Percentiles rank a stretch among this genome's conserved stretches.
Conservation (phyloP, 495 filamentous ascomycete species). For the Sporormia fimetaria region DNA sequence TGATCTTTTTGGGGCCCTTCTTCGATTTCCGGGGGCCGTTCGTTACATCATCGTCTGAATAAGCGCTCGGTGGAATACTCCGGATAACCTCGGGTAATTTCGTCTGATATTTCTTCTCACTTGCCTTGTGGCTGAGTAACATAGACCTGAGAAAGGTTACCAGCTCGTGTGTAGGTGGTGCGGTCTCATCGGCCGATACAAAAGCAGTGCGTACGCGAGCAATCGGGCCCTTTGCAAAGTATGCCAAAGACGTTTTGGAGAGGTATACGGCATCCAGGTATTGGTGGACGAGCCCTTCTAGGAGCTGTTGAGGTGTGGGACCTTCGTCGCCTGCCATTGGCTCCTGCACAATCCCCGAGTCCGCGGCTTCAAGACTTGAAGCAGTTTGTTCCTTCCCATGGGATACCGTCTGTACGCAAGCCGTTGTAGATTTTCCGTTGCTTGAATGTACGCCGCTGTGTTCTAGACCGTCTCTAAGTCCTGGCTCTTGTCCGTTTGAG, state of each 20-base stretch:
- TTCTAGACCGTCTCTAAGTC: too few relatives aligned
- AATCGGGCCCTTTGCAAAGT: slow-evolving; percentile 92
- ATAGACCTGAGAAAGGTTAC: slow-evolving; percentile 57
- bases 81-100: slow-evolving; percentile 56
- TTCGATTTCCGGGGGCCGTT: slow-evolving; percentile 18
- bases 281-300: slow-evolving; percentile 58
- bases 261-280: slow-evolving; percentile 86
- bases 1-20: slow-evolving; percentile 52
- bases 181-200: slow-evolving; percentile 42
- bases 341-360: not conserved
- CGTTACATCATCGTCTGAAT: slow-evolving; percentile 48
- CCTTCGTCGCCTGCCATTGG: not conserved
- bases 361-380: not conserved
- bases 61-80: slow-evolving; percentile 45
- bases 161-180: slow-evolving; percentile 38
- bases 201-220: slow-evolving; percentile 76
- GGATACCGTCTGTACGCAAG: too few relatives aligned
- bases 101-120: slow-evolving; percentile 83
- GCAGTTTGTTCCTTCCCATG: not conserved
- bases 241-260: slow-evolving; percentile 87
- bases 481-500: not conserved
- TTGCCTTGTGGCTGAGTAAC: slow-evolving; percentile 57
- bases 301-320: slow-evolving; percentile 48
- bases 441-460: too few relatives aligned
- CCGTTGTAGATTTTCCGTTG: too few relatives aligned